Percentiles rank a stretch among this genome's conserved stretches.
These are phyloP conservation scores for Fusarium miscanthi DNA, from an alignment of 2,329 filamentous ascomycete genomes.

Conservation along the genomic window DNA sequence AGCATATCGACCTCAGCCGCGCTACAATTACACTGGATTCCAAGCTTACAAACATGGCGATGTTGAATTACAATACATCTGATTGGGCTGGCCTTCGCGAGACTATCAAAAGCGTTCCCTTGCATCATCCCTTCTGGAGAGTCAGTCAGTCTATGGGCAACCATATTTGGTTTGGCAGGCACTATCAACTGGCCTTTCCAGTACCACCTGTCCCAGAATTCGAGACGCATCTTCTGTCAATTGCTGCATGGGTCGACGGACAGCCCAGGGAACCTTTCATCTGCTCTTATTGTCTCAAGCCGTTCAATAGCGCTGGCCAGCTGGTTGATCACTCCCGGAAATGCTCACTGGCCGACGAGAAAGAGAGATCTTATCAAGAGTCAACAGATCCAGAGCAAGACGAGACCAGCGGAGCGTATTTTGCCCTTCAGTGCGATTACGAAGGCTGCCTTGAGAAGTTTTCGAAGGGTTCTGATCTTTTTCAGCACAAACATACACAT, in stretches of 20 bases:
- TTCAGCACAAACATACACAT: too few relatives aligned
- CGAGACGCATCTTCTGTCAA: background rate
- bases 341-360: background rate
- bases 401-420: too few relatives aligned
- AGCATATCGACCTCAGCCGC: background rate
- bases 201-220: background rate
- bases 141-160: background rate
- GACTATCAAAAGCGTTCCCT: background rate
- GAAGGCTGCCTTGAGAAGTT: too few relatives aligned
- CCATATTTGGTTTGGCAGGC: background rate
- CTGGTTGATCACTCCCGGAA: background rate
- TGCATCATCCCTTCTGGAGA: background rate
- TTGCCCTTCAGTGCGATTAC: too few relatives aligned
- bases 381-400: too few relatives aligned
- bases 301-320: background rate
- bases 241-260: background rate
- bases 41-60: background rate
- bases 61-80: background rate
- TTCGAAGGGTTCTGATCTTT: too few relatives aligned
- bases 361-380: too few relatives aligned
- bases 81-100: background rate
- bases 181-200: background rate
- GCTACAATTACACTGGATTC: background rate
- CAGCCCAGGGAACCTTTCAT: background rate
- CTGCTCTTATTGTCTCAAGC: background rate